These are phyloP conservation scores for Triticum turgidum DNA, from an alignment of 176 grass and related monocot genomes.

Conservation along the genomic window DNA sequence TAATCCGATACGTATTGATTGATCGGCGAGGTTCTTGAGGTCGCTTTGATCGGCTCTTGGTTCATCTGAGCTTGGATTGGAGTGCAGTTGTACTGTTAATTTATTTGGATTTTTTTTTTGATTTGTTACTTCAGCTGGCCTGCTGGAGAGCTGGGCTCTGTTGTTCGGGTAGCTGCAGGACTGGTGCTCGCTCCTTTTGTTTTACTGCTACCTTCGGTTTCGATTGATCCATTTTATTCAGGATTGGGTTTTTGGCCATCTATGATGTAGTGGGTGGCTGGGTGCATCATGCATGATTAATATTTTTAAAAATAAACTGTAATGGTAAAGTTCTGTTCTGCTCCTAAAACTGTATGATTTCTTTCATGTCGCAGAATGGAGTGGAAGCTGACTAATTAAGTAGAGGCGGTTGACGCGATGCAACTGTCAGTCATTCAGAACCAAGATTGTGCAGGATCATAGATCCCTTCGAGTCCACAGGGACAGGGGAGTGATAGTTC, in stretches of 20 bases:
- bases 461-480: neutral
- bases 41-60: neutral
- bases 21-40: neutral
- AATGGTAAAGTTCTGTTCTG: neutral
- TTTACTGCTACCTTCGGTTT: neutral
- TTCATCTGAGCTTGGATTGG: neutral
- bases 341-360: neutral
- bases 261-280: neutral
- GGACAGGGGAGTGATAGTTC: neutral
- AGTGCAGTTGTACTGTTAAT: neutral
- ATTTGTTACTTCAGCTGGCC: neutral
- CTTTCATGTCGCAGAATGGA: conserved; percentile 40
- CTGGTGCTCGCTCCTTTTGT: conserved; percentile 10
- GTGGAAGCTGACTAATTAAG: conserved; percentile 4
- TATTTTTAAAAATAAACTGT: neutral
- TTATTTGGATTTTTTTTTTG: neutral
- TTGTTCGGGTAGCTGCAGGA: neutral
- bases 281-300: neutral
- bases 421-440: neutral
- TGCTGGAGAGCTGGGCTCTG: neutral
- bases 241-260: neutral
- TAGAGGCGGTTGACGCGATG: neutral
- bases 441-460: neutral
- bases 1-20: neutral
- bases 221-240: neutral